phyloP scores from a whole-genome alignment of 441 rosid genomes.

The Jatropha podagrica region DNA sequence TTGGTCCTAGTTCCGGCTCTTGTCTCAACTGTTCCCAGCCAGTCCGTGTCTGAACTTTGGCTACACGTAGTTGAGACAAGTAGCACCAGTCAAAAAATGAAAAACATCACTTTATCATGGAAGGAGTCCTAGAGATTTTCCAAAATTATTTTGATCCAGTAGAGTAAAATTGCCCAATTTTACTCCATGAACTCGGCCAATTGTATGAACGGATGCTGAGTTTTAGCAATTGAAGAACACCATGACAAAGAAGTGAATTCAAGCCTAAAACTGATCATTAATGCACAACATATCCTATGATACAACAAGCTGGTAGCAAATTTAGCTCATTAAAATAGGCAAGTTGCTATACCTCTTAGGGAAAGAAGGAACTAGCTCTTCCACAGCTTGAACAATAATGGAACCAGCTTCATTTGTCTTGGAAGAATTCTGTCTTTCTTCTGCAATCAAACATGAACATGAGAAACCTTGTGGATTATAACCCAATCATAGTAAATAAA shows the following conservation, averaged over 20 bases:
- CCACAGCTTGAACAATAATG: conserved; percentile 31
- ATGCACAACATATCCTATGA: background rate
- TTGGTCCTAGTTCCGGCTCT: no score
- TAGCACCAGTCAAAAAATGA: no score
- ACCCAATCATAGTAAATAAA: background rate
- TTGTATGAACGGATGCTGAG: background rate
- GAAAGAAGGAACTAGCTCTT: conserved; percentile 51
- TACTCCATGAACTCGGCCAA: background rate
- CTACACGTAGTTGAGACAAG: no score
- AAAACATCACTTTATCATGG: background rate
- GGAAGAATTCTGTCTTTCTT: conserved; percentile 13
- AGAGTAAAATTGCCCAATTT: background rate
- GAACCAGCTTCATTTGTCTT: conserved; percentile 31
- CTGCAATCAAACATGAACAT: conserved; percentile 29
- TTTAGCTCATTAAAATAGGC: background rate
- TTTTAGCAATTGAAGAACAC: background rate
- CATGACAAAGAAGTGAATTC: background rate
- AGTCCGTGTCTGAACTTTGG: no score
- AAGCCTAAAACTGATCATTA: background rate
- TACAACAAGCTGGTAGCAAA: background rate
- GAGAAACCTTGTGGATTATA: conserved; percentile 3
- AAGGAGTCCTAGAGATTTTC: background rate
- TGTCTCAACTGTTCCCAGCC: no score
- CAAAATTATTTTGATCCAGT: background rate
- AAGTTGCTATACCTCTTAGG: conserved; percentile 44